Base-by-base conservation (phyloP, 441 rosid species). In the Theobroma grandiflorum region DNA sequence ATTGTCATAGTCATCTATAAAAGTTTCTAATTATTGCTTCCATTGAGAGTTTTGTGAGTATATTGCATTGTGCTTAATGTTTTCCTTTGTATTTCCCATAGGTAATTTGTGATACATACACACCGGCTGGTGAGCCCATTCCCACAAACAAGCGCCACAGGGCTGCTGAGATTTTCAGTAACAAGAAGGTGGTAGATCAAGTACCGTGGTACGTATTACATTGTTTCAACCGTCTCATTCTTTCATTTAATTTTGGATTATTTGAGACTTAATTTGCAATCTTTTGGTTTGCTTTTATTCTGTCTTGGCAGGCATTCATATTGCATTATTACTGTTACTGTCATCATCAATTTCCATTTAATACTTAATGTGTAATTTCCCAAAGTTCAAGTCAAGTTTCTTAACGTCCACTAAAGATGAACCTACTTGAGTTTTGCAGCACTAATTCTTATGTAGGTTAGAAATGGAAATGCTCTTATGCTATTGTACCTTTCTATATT, bases 111-210 rank as follows among this genome's bases (percentile, higher is more conserved):
- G 99, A 96, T 81, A 0, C 95, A 49, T 96, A 91, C 87, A 93
- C 98, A 4, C 99, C 98, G 47, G 93, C 91, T 61, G 98, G 98
- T n/a, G 93, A 95, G 81, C 98, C 98, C 42, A 96, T 96, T 86
- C 99, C 99, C 10, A 95, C 98, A 10, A 96, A 95, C 95, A 96
- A 96, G 88, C 97, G 98, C 52, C 88, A 90, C 75, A 89, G 79
- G 81, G 99, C 98, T 76, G 98, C 97, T 79, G 88, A 91, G 85
- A 86, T 95, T 77, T 96, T 96, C 88, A 83, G 85, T 64, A 85
- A 88, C 83, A 78, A 86, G 83, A 93, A 91, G 89, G 99, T 96
- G 77, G 63, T 77, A 26, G 84, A 82, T 69, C 92, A 93, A 87
- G 75, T 93, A n/a, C 93, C 99, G 86, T 96, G 99, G 99, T 94